A percentile compares a stretch with the other conserved stretches of the same genome.
Conservation (phyloP, 2,329 filamentous ascomycete species). For the Tolypocladium pustulatum region DNA sequence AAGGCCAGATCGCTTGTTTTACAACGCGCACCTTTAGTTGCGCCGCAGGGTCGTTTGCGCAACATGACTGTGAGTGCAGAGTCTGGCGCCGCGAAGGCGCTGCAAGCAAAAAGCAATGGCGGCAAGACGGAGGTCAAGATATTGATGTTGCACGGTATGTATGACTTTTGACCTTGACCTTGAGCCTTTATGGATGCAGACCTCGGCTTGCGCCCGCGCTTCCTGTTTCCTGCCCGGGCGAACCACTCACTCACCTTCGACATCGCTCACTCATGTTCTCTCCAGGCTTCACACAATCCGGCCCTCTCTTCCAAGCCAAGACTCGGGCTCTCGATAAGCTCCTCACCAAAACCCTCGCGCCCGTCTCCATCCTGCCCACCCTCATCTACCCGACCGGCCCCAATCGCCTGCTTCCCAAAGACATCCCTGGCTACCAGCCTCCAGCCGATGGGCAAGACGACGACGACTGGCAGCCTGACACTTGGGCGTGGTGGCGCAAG, state of each 20-base stretch:
- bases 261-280: neutral
- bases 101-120: conserved; percentile 21
- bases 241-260: neutral
- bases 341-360: conserved; percentile 60
- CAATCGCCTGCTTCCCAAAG: conserved; percentile 47
- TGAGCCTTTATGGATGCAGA: neutral
- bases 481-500: conserved; percentile 75
- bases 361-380: conserved; percentile 39
- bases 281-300: conserved; percentile 81
- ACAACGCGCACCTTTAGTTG: neutral
- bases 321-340: conserved; percentile 78
- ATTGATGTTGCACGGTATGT: conserved; percentile 64
- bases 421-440: conserved; percentile 59
- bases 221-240: neutral
- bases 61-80: conserved; percentile 15
- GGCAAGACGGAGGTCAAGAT: conserved; percentile 50
- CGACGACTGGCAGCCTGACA: conserved; percentile 47
- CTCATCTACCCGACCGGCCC: conserved; percentile 63
- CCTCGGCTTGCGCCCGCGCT: neutral
- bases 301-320: conserved; percentile 74
- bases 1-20: conserved; percentile 7
- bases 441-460: conserved; percentile 21
- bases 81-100: conserved; percentile 11
- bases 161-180: too few species aligned
- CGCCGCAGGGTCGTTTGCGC: conserved; percentile 4